phyloP scores from a whole-genome alignment of 257 asterid species.

The Leonotis leonurus region DNA sequence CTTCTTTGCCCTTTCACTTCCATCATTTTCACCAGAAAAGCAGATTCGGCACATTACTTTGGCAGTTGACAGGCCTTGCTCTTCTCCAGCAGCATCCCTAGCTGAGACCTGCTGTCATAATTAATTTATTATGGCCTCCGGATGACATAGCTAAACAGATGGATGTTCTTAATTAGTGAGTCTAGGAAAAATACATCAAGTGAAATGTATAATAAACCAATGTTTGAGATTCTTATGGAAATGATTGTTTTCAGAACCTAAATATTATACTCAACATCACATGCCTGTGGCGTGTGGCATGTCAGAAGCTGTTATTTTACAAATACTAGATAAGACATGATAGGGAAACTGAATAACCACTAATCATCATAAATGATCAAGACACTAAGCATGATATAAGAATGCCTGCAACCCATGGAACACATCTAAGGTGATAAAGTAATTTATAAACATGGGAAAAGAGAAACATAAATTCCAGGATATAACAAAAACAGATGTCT shows the following conservation, averaged over 20 bases:
- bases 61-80: slow-evolving; percentile 54
- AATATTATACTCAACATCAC: not conserved
- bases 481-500: no score
- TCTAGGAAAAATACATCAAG: not conserved
- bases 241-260: not conserved
- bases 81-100: slow-evolving; percentile 63
- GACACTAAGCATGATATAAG: not conserved
- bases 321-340: not conserved
- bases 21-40: slow-evolving; percentile 81
- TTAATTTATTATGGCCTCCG: slow-evolving; percentile 7
- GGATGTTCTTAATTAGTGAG: not conserved
- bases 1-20: slow-evolving; percentile 80
- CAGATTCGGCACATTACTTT: slow-evolving; percentile 87
- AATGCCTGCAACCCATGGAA: no score
- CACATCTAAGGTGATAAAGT: no score
- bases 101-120: slow-evolving; percentile 34
- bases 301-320: not conserved
- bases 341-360: not conserved
- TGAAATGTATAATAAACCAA: slow-evolving; percentile 11
- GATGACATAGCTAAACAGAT: slow-evolving; percentile 4
- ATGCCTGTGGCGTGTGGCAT: not conserved
- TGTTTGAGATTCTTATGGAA: not conserved
- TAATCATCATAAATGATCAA: not conserved
- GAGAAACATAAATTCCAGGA: not conserved
- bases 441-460: slow-evolving; percentile 5